Evolutionary conservation across 176 grass and related monocot species (phyloP), one percentile per base, ranked within the genome.

Genomic region (Saccharum officinarum): DNA sequence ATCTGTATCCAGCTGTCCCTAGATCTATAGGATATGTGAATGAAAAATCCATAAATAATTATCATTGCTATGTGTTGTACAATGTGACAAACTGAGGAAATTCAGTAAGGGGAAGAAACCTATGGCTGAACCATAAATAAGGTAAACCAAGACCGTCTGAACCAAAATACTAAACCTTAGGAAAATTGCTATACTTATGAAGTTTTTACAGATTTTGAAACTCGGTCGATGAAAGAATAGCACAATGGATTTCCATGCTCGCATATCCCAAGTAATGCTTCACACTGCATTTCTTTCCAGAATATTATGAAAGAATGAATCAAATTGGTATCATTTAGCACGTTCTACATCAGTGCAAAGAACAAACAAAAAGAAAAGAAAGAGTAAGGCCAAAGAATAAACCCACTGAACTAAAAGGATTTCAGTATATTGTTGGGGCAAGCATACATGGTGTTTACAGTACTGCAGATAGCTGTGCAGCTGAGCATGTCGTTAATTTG

Each of bases 341-440:
- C 28, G 28, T 80, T 87, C 23, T 83, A 79, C 80, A 84, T 79
- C 41, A 87, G 46, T 28, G 45, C 9, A 70, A 81, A 81, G 45
- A 41, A 81, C 52, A 85, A 76, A 39, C 22, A 0, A 28, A 3
- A 82, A 77, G 34, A 65, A 45, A 26, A 69, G 5, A 57, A 50
- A 40, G 18, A 26, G 69, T 77, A 42, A 10, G 34, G 34, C 34
- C 34, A 36, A 36, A 36, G 18, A 26, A 75, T 77, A 34, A 10
- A 11, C 75, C 69, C 31, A 71, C 60, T 63, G 89, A 74, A 80
- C 76, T 66, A 84, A 91, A 83, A 70, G 13, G 79, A 90, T 50
- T 82, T 68, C 47, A 75, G 50, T 54, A 80, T 80, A 69, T 80
- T 70, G 81, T 54, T 38, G 69, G 85, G 47, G 49, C 76, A 73